Evolutionary conservation across 352 stramenopile genomes (phyloP).

Genomic region (Pilasporangium apinafurcum): DNA sequence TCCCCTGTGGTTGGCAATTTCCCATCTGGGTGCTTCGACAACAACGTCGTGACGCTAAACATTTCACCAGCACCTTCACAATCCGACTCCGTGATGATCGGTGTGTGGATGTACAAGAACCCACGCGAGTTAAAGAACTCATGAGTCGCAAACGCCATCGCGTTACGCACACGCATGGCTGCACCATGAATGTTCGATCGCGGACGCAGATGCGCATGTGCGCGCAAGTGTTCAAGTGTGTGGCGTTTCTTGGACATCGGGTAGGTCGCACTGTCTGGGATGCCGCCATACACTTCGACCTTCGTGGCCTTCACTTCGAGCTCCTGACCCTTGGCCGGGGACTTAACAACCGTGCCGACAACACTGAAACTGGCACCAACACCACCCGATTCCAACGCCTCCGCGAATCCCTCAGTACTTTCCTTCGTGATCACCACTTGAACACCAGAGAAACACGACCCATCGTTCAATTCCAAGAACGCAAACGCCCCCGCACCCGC

Average conservation of each 20-base stretch:
- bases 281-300: constrained; percentile 78
- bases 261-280: constrained; percentile 86
- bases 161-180: constrained; percentile 91
- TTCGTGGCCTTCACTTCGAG: constrained; percentile 90
- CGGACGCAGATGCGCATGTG: constrained; percentile 90
- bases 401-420: constrained; percentile 77
- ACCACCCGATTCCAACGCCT: constrained; percentile 68
- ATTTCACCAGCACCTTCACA: constrained; percentile 98
- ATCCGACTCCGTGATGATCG: constrained; percentile 95
- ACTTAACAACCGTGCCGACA: constrained; percentile 81
- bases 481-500: constrained; percentile 86
- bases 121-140: constrained; percentile 91
- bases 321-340: constrained; percentile 85
- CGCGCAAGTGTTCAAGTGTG: constrained; percentile 91
- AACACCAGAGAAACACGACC: constrained; percentile 82
- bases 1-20: constrained; percentile 52
- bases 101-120: constrained; percentile 95
- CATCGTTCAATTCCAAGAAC: constrained; percentile 95
- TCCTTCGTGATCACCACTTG: constrained; percentile 85
- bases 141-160: constrained; percentile 91
- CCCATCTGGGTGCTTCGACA: constrained; percentile 76
- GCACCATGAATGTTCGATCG: constrained; percentile 90
- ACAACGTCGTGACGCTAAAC: constrained; percentile 92
- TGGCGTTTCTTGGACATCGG: constrained; percentile 92
- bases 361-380: constrained; percentile 84